These are phyloP conservation scores for Parafenestella ontariensis DNA, from an alignment of 2,329 filamentous ascomycete species.

Conservation along the genomic window DNA sequence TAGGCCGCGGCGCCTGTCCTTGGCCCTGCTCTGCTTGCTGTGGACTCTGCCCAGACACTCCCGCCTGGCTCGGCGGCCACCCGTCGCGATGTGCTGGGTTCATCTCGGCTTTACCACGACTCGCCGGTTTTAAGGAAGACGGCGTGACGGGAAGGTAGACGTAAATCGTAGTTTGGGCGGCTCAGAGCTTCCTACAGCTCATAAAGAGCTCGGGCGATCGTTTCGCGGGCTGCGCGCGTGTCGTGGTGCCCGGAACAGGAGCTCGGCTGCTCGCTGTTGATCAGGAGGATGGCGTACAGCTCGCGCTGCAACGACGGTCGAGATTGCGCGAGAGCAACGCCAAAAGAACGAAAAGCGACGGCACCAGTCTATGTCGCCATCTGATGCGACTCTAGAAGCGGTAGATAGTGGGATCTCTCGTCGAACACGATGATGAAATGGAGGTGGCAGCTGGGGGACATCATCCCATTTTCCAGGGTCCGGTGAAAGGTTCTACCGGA, in stretches of 20 bases:
- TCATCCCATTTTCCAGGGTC: slow-evolving; percentile 18
- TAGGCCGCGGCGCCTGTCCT: slow-evolving; percentile 41
- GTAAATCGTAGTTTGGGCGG: slow-evolving; percentile 18
- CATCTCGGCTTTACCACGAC: slow-evolving; percentile 46
- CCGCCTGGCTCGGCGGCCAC: slow-evolving; percentile 54
- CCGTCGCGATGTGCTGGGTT: slow-evolving; percentile 52
- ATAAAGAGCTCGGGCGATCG: slow-evolving; percentile 23
- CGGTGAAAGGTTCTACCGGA: slow-evolving; percentile 14
- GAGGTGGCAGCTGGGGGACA: slow-evolving; percentile 11
- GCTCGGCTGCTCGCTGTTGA: slow-evolving; percentile 26
- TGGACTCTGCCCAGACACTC: slow-evolving; percentile 55
- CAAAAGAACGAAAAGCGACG: slow-evolving; percentile 17
- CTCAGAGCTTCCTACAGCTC: slow-evolving; percentile 22
- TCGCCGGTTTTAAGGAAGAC: slow-evolving; percentile 34
- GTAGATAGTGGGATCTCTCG: slow-evolving; percentile 7
- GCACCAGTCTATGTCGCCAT: slow-evolving; percentile 22
- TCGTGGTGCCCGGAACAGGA: slow-evolving; percentile 19
- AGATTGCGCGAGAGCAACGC: slow-evolving; percentile 18
- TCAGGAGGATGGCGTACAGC: slow-evolving; percentile 33
- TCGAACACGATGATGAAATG: slow-evolving; percentile 21
- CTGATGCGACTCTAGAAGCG: slow-evolving; percentile 23
- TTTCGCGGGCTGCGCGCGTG: slow-evolving; percentile 15
- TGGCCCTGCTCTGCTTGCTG: slow-evolving; percentile 46
- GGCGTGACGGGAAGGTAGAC: slow-evolving; percentile 19
- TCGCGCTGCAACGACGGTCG: slow-evolving; percentile 26